Evolutionary conservation across 352 stramenopile genomes (phyloP).

Genomic region (Pythium rishiriense): DNA sequence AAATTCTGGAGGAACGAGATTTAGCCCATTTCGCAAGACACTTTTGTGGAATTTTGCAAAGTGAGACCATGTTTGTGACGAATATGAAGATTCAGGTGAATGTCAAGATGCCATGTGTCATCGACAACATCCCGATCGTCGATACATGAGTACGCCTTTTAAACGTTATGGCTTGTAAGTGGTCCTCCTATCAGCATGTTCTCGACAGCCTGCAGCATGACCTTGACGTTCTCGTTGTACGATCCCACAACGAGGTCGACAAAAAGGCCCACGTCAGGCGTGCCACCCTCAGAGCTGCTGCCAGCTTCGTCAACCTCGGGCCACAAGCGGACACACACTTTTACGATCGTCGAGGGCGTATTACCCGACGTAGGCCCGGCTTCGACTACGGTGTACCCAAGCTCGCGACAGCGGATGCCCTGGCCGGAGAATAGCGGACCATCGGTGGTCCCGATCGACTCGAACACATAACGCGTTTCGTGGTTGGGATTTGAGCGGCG

Average conservation of each 20-base stretch:
- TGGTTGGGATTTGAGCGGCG: background rate
- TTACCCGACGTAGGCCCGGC: background rate
- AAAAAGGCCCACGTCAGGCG: background rate
- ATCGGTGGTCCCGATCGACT: background rate
- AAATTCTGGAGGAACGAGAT: no score
- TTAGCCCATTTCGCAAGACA: no score
- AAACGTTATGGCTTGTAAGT: no score
- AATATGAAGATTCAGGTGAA: no score
- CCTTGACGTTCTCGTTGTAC: slow-evolving; percentile 23
- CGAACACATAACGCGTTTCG: slow-evolving; percentile 1
- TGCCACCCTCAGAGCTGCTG: background rate
- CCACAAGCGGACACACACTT: slow-evolving; percentile 2
- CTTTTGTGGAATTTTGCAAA: no score
- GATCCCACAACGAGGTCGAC: slow-evolving; percentile 23
- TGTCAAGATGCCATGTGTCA: no score
- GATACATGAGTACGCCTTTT: no score
- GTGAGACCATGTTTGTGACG: no score
- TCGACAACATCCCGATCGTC: no score
- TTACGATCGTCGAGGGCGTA: slow-evolving; percentile 5
- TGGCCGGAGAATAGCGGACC: background rate
- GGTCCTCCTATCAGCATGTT: slow-evolving; percentile 15
- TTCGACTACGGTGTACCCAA: slow-evolving; percentile 11
- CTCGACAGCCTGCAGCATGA: slow-evolving; percentile 17
- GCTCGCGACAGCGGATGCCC: slow-evolving; percentile 2
- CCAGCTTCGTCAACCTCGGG: background rate